Evolutionary conservation across 2,329 filamentous ascomycete species (phyloP), one percentile per base, ranked within the genome.

Genomic region (Chrysoporthe cubensis): DNA sequence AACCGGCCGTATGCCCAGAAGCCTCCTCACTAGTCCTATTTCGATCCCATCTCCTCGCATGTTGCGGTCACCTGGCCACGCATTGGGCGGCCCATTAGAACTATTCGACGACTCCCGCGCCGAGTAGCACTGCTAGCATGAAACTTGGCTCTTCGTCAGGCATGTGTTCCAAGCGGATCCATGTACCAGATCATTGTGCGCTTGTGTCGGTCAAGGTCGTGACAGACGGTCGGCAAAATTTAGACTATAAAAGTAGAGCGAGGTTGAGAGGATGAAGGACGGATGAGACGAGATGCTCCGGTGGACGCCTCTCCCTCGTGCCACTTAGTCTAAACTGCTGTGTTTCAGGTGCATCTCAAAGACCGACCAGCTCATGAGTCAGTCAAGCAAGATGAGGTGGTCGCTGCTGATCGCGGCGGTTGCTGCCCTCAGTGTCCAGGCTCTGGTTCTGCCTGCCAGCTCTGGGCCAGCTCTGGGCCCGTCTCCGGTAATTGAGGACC

Each of bases 371-470:
- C 26, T 32, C 59, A 61, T 3, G 2, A 48, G 13, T 21, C 26
- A 34, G 4, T 18, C 37, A 3, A 34, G n/a, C n/a, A 64, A 50
- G 11, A 69, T 69, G 68, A 62, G 57, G 65, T 26, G 40, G 4
- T 32, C n/a, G 3, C n/a, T 56, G 4, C 46, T 18, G 13, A 8
- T 59, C 11, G 43, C 52, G 16, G 26, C 46, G 4, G 50, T 64
- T 40, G 62, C 65, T 46, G 60, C 50, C 34, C 46, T 69, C 11
- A 4, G 26, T 32, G 52, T 43, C 44, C 21, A 42, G 43, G 43
- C 34, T 9, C 26, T 69, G 62, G 68, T 65, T 13, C 62, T 65
- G 37, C 68, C 68, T 42, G 65, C 58, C 18, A 26, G 34, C 18
- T n/a, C 59, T 34, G 56, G 32, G 16, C 54, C 65, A 37, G 37